Evolutionary conservation across 2,329 filamentous ascomycete genomes (phyloP).

Genomic region (Xylaria multiplex): DNA sequence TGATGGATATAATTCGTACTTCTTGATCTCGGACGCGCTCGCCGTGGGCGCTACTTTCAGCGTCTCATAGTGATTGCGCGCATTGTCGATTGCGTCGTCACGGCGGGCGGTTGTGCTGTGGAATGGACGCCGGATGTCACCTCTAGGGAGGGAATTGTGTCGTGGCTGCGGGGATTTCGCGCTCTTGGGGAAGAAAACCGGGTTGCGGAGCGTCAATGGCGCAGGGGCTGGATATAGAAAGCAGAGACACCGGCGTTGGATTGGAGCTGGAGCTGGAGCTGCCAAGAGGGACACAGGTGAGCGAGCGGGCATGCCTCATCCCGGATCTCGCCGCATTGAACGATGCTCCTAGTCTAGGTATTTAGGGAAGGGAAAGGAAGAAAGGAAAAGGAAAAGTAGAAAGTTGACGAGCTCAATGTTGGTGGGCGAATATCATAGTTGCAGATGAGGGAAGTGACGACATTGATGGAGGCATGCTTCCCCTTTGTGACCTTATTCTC

Average conservation of each 20-base stretch:
- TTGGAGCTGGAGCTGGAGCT: conserved; percentile 34
- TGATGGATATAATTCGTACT: conserved; percentile 56
- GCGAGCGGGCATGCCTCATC: conserved; percentile 73
- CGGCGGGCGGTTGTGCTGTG: conserved; percentile 54
- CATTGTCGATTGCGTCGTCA: conserved; percentile 50
- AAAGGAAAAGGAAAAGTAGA: not conserved
- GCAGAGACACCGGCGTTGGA: conserved; percentile 37
- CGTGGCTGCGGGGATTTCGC: not conserved
- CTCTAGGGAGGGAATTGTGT: not conserved
- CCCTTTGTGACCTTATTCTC: not conserved
- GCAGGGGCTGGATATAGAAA: conserved; percentile 18
- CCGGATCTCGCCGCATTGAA: conserved; percentile 48
- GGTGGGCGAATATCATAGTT: not conserved
- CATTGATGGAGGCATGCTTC: conserved; percentile 21
- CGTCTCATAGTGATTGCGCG: conserved; percentile 81
- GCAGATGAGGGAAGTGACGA: conserved; percentile 24
- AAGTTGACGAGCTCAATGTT: conserved; percentile 1
- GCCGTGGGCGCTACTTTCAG: conserved; percentile 78
- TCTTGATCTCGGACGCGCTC: conserved; percentile 82
- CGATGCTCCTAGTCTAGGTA: not conserved
- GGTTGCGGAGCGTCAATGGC: not conserved
- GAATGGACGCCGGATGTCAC: conserved; percentile 49
- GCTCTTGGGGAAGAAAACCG: not conserved
- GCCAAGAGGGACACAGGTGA: conserved; percentile 42
- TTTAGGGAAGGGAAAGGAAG: not conserved